A percentile compares a stretch with the other conserved stretches of the same genome.
Conservation (phyloP, 805 yeast genomes). For the Ogataea neopini region DNA sequence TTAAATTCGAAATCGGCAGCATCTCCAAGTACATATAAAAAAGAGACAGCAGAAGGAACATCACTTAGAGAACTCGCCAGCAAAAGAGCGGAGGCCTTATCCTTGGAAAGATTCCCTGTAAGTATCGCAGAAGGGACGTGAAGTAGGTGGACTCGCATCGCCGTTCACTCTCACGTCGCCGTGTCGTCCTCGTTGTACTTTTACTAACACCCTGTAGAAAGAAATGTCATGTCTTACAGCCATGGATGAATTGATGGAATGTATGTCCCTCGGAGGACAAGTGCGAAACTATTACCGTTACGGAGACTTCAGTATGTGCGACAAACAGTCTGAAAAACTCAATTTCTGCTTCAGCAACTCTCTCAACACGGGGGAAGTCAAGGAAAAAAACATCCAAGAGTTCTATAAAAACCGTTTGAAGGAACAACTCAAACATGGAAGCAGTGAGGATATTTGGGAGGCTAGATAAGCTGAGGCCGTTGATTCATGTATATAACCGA, state of each 20-base stretch:
- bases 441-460: slow-evolving; percentile 87
- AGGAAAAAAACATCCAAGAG: slow-evolving; percentile 55
- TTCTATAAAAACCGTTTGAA: slow-evolving; percentile 67
- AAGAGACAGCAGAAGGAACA: not conserved
- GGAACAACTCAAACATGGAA: slow-evolving; percentile 63
- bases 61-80: slow-evolving; percentile 33
- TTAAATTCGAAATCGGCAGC: slow-evolving; percentile 26
- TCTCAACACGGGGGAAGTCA: slow-evolving; percentile 55
- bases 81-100: slow-evolving; percentile 29
- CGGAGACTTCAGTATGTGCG: slow-evolving; percentile 76
- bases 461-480: slow-evolving; percentile 17
- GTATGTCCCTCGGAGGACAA: slow-evolving; percentile 92
- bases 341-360: slow-evolving; percentile 73
- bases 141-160: too few species aligned
- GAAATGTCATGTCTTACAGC: slow-evolving; percentile 75
- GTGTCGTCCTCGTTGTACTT: not conserved
- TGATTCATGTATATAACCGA: too few species aligned
- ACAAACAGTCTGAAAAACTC: slow-evolving; percentile 66
- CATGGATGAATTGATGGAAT: slow-evolving; percentile 80
- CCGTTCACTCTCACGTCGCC: too few species aligned
- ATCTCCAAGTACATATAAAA: slow-evolving; percentile 9
- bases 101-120: slow-evolving; percentile 35
- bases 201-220: slow-evolving; percentile 24
- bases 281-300: slow-evolving; percentile 78
- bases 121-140: slow-evolving; percentile 18